phyloP scores from a whole-genome alignment of 176 grass and related monocot species.

The Ampelocalamus luodianensis region DNA sequence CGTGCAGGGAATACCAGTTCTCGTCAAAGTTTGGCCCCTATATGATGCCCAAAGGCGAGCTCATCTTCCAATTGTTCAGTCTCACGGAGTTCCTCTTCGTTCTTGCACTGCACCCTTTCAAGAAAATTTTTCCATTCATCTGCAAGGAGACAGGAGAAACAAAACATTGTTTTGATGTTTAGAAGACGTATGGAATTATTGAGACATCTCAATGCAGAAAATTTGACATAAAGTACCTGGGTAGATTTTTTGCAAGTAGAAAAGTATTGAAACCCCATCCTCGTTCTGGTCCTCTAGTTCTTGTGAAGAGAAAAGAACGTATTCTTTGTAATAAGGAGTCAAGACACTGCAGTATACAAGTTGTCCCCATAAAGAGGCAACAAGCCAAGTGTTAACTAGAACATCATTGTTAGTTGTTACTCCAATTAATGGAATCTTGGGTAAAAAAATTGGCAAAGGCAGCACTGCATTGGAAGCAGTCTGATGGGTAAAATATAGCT shows the following conservation, averaged over 20 bases:
- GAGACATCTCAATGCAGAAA: background rate
- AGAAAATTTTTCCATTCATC: conserved; percentile 99
- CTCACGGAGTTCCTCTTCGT: conserved; percentile 74
- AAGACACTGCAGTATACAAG: conserved; percentile 69
- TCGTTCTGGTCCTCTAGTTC: conserved; percentile 76
- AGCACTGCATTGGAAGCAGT: conserved; percentile 1
- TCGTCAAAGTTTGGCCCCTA: conserved; percentile 92
- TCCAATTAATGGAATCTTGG: background rate
- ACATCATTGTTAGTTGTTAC: background rate
- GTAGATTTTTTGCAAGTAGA: conserved; percentile 98
- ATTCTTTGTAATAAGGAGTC: conserved; percentile 95
- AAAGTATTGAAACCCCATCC: conserved; percentile 97
- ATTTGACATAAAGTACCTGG: conserved; percentile 63
- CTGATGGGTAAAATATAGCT: background rate
- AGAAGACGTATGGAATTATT: conserved; percentile 29
- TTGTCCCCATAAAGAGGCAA: conserved; percentile 22
- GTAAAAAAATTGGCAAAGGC: background rate
- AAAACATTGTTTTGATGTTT: conserved; percentile 22
- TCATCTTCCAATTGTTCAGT: conserved; percentile 71
- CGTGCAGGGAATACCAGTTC: conserved; percentile 64
- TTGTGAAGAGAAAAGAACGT: conserved; percentile 86
- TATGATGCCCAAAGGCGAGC: conserved; percentile 96
- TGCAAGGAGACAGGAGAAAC: conserved; percentile 43
- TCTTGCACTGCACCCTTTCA: conserved; percentile 64
- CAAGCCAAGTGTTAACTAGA: conserved; percentile 11